Evolutionary conservation across 2,329 filamentous ascomycete species (phyloP).

Genomic region (Aspergillus japonicus): DNA sequence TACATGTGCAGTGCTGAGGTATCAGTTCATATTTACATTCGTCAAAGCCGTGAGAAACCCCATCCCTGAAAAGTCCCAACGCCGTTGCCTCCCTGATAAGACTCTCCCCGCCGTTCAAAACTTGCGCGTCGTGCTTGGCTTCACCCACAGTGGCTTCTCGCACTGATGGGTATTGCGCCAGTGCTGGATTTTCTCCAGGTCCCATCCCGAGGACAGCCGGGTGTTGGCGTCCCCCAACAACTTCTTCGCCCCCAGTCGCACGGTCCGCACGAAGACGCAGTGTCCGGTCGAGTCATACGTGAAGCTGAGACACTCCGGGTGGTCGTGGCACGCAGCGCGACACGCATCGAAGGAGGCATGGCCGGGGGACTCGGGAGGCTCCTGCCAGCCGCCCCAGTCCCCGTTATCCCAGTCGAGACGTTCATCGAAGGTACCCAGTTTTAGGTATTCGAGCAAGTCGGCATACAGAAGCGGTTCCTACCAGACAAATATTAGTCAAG

Average conservation of each 20-base stretch:
- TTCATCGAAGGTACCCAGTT: slow-evolving; percentile 20
- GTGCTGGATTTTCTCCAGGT: slow-evolving; percentile 25
- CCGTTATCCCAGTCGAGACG: slow-evolving; percentile 37
- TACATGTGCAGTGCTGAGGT: background rate
- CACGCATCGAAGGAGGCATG: slow-evolving; percentile 33
- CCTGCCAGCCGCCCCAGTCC: slow-evolving; percentile 32
- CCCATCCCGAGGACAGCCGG: slow-evolving; percentile 28
- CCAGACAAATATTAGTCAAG: background rate
- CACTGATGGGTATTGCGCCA: slow-evolving; percentile 23
- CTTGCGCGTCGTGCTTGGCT: slow-evolving; percentile 14
- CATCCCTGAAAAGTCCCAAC: background rate
- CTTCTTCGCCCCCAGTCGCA: slow-evolving; percentile 24
- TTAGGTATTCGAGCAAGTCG: slow-evolving; percentile 33
- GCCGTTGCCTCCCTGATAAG: background rate
- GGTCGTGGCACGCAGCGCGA: slow-evolving; percentile 23
- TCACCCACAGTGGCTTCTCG: slow-evolving; percentile 11
- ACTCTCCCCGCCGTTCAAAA: background rate
- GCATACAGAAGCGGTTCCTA: slow-evolving; percentile 18
- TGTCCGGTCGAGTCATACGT: slow-evolving; percentile 23
- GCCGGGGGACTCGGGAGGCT: slow-evolving; percentile 26
- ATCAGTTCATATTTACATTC: slow-evolving; percentile 8
- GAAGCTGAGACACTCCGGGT: slow-evolving; percentile 26
- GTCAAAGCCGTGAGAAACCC: slow-evolving; percentile 3
- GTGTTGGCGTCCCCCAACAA: slow-evolving; percentile 6
- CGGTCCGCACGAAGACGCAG: slow-evolving; percentile 25